Base-by-base conservation (phyloP, 2,329 filamentous ascomycete genomes). In the Fusarium sp. region DNA sequence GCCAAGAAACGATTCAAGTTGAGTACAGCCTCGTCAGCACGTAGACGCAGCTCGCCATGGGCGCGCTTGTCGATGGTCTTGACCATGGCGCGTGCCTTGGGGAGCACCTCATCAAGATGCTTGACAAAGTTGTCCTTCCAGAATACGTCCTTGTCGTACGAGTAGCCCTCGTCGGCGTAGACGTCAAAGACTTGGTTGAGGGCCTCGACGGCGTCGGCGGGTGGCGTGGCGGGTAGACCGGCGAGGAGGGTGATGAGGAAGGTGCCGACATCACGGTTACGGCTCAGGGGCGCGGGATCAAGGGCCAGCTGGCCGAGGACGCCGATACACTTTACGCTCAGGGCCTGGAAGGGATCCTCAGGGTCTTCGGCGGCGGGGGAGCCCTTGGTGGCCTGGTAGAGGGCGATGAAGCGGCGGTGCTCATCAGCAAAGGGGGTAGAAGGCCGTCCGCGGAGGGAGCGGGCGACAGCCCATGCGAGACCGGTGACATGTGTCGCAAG, bases 131-230 rank as follows among this genome's bases (percentile, higher is more conserved):
- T 85, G 71, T 90, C 86, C 74, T 86, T 86, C 88, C 91, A 92
- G 80, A 93, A 93, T 3, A 93, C 90, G 29, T 88, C 85, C 66
- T 83, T 84, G 78, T 93, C 91, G 78, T 88, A 91, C 13, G 85
- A 83, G 63, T 84, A 85, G 14, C 84, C 85, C 79, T 91, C 89
- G 78, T 93, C 89, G 29, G 87, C 88, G 80, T 93, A 93, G 9
- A 93, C 86, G 74, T 93, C 91, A 74, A 92, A 92, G 20, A 93
- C 71, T 80, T 92, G 90, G 81, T 93, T 90, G 50, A 93, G 82
- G 18, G 90, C 89, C 82, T 93, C 91, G 35, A 93, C 86, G 6
- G 85, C 85, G 54, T 92, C 89, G 2, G 90, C 90, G 2, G 86
- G 81, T 2, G 89, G 84, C 1, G 87, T 88, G 52, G 87, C 83